Evolutionary conservation across 257 asterid genomes (phyloP).

Genomic region (Knoxia roxburghii): DNA sequence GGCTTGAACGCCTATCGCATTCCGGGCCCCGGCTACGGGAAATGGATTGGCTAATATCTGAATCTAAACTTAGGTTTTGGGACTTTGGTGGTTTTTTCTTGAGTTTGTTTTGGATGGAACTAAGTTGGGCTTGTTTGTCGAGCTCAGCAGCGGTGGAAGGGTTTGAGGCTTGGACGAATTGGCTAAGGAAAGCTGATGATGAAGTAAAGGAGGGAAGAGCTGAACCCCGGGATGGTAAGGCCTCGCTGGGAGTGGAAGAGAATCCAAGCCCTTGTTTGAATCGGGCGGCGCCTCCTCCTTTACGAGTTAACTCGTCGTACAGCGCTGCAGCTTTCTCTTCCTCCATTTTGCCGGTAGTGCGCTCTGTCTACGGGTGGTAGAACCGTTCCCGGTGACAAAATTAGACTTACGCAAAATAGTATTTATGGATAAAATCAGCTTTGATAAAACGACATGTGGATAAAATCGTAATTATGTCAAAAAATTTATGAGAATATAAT

Average conservation of each 20-base stretch:
- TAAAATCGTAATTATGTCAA: too few species aligned
- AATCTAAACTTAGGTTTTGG: background rate
- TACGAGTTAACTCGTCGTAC: slow-evolving; percentile 81
- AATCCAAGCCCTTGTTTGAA: slow-evolving; percentile 92
- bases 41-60: slow-evolving; percentile 8
- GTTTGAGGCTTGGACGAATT: slow-evolving; percentile 74
- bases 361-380: too few species aligned
- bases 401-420: too few species aligned
- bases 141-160: slow-evolving; percentile 48
- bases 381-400: too few species aligned
- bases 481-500: too few species aligned
- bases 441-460: too few species aligned
- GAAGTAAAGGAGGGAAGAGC: slow-evolving; percentile 39
- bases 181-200: slow-evolving; percentile 51
- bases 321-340: slow-evolving; percentile 90
- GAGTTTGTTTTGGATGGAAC: slow-evolving; percentile 65
- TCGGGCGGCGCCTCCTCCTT: slow-evolving; percentile 90
- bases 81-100: slow-evolving; percentile 40
- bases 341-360: slow-evolving; percentile 46
- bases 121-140: slow-evolving; percentile 58
- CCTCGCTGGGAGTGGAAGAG: slow-evolving; percentile 45
- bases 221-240: slow-evolving; percentile 55
- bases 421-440: too few species aligned
- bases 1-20: slow-evolving; percentile 6
- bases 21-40: slow-evolving; percentile 30